Conservation (phyloP, 2,329 filamentous ascomycete genomes). For the Achaetomium macrosporum region DNA sequence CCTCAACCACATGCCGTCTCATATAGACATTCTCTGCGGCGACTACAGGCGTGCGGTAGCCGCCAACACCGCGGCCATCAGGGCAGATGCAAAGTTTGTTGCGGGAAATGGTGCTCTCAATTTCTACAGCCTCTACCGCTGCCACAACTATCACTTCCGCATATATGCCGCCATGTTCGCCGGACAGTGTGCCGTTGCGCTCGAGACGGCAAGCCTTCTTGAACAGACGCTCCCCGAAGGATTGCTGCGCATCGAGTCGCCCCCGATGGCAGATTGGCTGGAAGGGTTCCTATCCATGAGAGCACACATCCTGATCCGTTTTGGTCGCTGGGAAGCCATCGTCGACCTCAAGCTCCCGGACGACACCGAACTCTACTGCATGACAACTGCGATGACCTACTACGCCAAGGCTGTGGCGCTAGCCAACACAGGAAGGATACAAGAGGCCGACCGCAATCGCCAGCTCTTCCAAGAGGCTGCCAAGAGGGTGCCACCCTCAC, state of each 20-base stretch:
- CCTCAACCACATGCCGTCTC: constrained; percentile 72
- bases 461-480: constrained; percentile 46
- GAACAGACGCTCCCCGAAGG: constrained; percentile 58
- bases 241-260: constrained; percentile 57
- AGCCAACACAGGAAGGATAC: constrained; percentile 51
- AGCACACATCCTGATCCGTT: constrained; percentile 65
- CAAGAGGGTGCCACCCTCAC: constrained; percentile 47
- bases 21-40: constrained; percentile 68
- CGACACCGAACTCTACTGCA: constrained; percentile 58
- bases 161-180: constrained; percentile 76
- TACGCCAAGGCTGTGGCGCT: constrained; percentile 65
- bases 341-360: constrained; percentile 49
- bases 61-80: constrained; percentile 61
- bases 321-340: constrained; percentile 66
- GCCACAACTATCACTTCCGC: constrained; percentile 68
- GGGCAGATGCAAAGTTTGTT: constrained; percentile 63
- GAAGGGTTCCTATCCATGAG: constrained; percentile 65
- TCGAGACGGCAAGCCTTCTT: constrained; percentile 54
- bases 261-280: constrained; percentile 74
- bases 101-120: constrained; percentile 53
- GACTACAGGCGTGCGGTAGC: constrained; percentile 62
- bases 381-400: constrained; percentile 61
- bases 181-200: constrained; percentile 55
- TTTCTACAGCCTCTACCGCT: constrained; percentile 72
- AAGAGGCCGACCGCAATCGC: constrained; percentile 49